Percentiles rank a stretch among this genome's conserved stretches.
Conservation (phyloP, 768 basidiomycete species). For the Gautieria morchelliformis region DNA sequence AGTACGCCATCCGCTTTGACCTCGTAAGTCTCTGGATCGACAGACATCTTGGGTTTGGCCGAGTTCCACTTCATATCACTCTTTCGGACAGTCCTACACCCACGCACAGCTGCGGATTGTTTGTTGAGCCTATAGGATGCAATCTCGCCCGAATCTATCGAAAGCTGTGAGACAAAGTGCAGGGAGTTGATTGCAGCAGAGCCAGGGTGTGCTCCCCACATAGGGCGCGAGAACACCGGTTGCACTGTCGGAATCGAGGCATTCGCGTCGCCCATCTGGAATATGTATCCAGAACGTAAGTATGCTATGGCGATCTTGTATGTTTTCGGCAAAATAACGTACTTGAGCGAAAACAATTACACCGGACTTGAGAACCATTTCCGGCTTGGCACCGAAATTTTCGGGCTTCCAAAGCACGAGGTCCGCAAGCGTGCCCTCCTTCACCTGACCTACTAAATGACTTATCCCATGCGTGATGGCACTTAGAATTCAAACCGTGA, state of each 20-base stretch:
- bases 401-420: constrained; percentile 94
- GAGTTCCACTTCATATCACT: constrained; percentile 93
- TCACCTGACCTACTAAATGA: constrained; percentile 77
- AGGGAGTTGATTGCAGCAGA: constrained; percentile 81
- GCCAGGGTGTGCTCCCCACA: constrained; percentile 81
- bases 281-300: background rate
- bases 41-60: constrained; percentile 68
- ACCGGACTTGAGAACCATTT: constrained; percentile 92
- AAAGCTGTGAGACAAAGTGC: constrained; percentile 73
- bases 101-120: constrained; percentile 60
- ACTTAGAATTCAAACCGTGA: constrained; percentile 27
- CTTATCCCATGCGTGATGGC: constrained; percentile 93
- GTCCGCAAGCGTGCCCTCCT: constrained; percentile 79
- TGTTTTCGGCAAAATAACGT: constrained; percentile 13
- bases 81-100: constrained; percentile 71
- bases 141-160: constrained; percentile 50
- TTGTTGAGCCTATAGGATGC: constrained; percentile 64
- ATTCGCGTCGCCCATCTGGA: constrained; percentile 92
- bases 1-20: constrained; percentile 75
- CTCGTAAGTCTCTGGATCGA: constrained; percentile 89
- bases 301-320: no score
- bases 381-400: constrained; percentile 86
- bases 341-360: constrained; percentile 89
- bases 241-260: constrained; percentile 95
- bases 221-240: constrained; percentile 74